These are phyloP conservation scores for Fomitopsis serialis DNA, from an alignment of 768 basidiomycete genomes.

Conservation along the genomic window DNA sequence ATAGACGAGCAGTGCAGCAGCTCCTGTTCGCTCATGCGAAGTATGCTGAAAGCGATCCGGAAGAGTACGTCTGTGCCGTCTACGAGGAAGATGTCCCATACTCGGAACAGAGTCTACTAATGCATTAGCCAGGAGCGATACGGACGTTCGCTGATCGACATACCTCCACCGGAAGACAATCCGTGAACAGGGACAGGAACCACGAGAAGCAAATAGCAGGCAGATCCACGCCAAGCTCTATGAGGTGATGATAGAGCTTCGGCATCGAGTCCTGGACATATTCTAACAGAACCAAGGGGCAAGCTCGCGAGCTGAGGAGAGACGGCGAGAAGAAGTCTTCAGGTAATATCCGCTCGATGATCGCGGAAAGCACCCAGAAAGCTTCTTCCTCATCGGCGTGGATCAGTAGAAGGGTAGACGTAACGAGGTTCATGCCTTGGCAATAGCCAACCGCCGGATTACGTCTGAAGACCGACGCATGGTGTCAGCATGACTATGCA, in stretches of 20 bases:
- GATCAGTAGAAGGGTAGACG: conserved; percentile 88
- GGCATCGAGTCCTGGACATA: conserved; percentile 78
- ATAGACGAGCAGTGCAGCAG: conserved; percentile 81
- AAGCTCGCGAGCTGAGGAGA: conserved; percentile 88
- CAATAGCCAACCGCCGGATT: conserved; percentile 93
- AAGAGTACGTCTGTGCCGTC: conserved; percentile 91
- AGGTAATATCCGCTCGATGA: conserved; percentile 86
- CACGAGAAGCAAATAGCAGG: conserved; percentile 97
- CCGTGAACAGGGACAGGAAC: conserved; percentile 95
- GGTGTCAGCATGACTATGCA: neutral
- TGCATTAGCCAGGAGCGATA: conserved; percentile 1
- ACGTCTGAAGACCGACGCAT: conserved; percentile 45
- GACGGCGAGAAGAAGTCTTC: conserved; percentile 92
- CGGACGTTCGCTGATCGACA: no score
- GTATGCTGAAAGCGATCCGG: conserved; percentile 82
- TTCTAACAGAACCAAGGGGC: conserved; percentile 85
- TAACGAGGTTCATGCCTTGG: conserved; percentile 93
- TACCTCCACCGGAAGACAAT: conserved; percentile 93
- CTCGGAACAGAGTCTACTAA: conserved; percentile 80
- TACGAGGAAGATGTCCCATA: conserved; percentile 95
- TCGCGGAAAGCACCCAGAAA: conserved; percentile 89
- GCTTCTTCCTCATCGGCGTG: conserved; percentile 96
- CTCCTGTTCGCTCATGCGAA: conserved; percentile 80
- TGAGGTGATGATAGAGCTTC: conserved; percentile 70
- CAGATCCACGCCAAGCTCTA: conserved; percentile 80